Evolutionary conservation across 352 stramenopile genomes (phyloP).

Genomic region (Pilasporangium apinafurcum): DNA sequence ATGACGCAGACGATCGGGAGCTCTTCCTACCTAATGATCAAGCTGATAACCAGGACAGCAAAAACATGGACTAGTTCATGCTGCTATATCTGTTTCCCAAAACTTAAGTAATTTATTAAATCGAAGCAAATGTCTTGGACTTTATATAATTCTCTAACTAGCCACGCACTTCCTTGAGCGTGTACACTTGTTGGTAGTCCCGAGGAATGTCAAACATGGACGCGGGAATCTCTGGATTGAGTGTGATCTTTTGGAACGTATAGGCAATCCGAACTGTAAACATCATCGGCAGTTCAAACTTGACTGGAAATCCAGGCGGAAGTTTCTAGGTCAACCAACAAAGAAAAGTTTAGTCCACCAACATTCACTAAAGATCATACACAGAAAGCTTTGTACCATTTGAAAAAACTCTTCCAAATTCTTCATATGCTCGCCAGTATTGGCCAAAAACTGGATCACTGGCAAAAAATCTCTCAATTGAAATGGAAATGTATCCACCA

Average conservation of each 20-base stretch:
- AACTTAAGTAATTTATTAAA: constrained; percentile 4
- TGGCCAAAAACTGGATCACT: constrained; percentile 74
- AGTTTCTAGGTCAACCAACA: constrained; percentile 40
- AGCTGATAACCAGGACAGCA: too few relatives aligned
- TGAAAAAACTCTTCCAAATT: constrained; percentile 82
- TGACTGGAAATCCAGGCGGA: constrained; percentile 70
- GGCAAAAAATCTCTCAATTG: constrained; percentile 61
- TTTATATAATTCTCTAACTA: constrained; percentile 7
- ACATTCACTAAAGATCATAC: background rate
- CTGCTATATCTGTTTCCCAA: too few relatives aligned
- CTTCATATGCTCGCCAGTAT: constrained; percentile 66
- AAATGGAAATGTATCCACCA: constrained; percentile 74
- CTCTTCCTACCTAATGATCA: too few relatives aligned
- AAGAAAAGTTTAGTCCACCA: background rate
- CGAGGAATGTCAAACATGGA: constrained; percentile 50
- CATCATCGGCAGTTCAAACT: constrained; percentile 81
- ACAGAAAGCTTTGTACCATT: constrained; percentile 41
- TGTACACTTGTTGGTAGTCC: constrained; percentile 48
- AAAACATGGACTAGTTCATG: background rate
- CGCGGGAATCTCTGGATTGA: constrained; percentile 39
- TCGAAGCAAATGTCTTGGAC: background rate
- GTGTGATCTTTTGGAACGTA: constrained; percentile 67
- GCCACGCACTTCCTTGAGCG: constrained; percentile 42
- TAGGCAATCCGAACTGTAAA: constrained; percentile 77
- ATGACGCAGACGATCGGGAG: too few relatives aligned